Conservation (phyloP, 1,284 basidiomycete genomes). For the Moesziomyces globuligerus region DNA sequence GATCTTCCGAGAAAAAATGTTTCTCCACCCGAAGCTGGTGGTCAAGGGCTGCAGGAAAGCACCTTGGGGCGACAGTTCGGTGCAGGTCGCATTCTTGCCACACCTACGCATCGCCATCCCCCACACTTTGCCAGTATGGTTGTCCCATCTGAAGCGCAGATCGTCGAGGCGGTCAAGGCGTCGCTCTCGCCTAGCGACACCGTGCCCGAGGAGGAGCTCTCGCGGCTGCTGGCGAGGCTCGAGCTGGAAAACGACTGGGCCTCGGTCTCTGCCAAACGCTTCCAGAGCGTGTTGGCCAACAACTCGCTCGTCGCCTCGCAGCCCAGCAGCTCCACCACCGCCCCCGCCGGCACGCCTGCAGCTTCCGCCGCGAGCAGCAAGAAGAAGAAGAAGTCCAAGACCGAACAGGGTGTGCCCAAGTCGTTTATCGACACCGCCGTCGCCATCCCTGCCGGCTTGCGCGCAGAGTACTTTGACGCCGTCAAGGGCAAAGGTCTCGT, state of each 20-base stretch:
- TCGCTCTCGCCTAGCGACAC: conserved; percentile 1
- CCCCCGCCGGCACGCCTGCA: not conserved
- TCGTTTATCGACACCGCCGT: conserved; percentile 51
- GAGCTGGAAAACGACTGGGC: conserved; percentile 53
- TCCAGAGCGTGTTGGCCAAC: conserved; percentile 29
- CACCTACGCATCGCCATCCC: not conserved
- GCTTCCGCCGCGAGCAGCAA: not conserved
- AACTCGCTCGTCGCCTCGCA: conserved; percentile 20
- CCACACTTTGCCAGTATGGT: conserved; percentile 15
- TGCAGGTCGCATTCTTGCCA: too few relatives aligned
- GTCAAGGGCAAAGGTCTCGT: conserved; percentile 85
- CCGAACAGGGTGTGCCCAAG: conserved; percentile 26
- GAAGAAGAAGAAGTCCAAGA: conserved; percentile 45
- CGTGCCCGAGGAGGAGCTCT: conserved; percentile 13
- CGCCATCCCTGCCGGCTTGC: conserved; percentile 68
- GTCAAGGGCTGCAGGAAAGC: too few relatives aligned
- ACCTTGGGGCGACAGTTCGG: too few relatives aligned
- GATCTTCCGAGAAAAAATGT: too few relatives aligned
- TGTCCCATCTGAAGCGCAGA: conserved; percentile 30
- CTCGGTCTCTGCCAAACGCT: conserved; percentile 38
- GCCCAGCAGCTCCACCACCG: not conserved
- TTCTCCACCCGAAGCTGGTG: too few relatives aligned
- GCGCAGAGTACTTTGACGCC: conserved; percentile 77
- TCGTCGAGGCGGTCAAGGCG: conserved; percentile 28
- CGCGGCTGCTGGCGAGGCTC: conserved; percentile 38